Evolutionary conservation across 225 moss, liverwort and hornwort species (phyloP).

Genomic region (Physcomitrium patens): DNA sequence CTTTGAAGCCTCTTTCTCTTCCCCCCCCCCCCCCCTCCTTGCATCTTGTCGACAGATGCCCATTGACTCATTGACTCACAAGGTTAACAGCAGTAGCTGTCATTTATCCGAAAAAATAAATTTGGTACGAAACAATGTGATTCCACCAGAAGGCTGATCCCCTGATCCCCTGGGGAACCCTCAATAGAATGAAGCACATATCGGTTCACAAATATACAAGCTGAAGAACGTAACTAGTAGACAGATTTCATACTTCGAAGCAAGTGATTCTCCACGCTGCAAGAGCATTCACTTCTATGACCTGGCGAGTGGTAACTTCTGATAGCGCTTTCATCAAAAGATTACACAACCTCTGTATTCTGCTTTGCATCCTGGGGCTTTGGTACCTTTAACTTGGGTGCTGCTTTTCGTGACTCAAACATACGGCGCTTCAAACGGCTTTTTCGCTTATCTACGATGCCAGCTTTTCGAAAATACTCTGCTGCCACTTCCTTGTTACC

Average conservation of each 20-base stretch:
- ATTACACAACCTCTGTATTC: conserved; percentile 22
- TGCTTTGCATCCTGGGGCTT: conserved; percentile 7
- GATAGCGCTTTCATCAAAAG: conserved; percentile 25
- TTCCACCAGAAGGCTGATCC: no score
- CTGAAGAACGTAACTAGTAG: conserved; percentile 20
- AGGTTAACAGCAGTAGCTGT: no score
- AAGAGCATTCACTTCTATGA: not conserved
- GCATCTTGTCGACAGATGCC: no score
- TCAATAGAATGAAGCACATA: conserved; percentile 32
- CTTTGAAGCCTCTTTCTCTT: no score
- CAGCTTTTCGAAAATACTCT: conserved; percentile 70
- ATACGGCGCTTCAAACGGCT: conserved; percentile 72
- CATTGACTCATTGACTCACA: no score
- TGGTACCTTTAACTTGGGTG: conserved; percentile 29
- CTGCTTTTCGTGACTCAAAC: conserved; percentile 75
- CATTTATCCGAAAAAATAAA: no score
- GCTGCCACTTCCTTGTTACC: conserved; percentile 63
- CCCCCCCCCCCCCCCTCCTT: no score
- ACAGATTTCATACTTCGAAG: conserved; percentile 23
- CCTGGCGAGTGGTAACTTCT: conserved; percentile 9
- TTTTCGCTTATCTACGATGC: conserved; percentile 69
- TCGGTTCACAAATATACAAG: conserved; percentile 53
- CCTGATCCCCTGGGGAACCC: not conserved
- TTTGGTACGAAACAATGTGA: no score
- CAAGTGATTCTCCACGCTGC: conserved; percentile 3